These are phyloP conservation scores for Candida coleopterorum DNA, from an alignment of 805 yeast genomes.

Conservation along the genomic window DNA sequence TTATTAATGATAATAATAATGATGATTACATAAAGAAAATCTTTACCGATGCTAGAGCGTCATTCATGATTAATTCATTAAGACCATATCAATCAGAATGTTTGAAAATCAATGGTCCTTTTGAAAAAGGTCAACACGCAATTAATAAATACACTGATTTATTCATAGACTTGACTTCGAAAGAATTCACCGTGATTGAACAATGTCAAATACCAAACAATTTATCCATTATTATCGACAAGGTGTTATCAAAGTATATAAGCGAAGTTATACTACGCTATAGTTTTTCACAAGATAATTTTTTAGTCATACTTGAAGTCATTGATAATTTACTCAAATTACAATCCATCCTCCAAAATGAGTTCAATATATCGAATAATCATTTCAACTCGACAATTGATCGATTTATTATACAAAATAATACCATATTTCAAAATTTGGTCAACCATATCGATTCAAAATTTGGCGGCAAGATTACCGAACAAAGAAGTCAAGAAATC, in stretches of 20 bases:
- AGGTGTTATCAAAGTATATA: neutral
- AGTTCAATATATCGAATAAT: conserved; percentile 2
- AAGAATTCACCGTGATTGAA: conserved; percentile 44
- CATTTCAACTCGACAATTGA: conserved; percentile 12
- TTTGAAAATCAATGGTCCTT: conserved; percentile 35
- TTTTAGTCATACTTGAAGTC: conserved; percentile 32
- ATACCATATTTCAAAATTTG: conserved; percentile 49
- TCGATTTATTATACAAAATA: conserved; percentile 18
- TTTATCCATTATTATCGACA: neutral
- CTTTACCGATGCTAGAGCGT: conserved; percentile 19
- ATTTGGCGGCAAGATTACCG: conserved; percentile 33
- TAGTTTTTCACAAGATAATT: conserved; percentile 17
- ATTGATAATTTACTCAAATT: conserved; percentile 38
- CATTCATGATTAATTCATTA: conserved; percentile 38
- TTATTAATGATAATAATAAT: conserved; percentile 24
- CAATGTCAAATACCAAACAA: conserved; percentile 17
- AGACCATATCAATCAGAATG: conserved; percentile 29
- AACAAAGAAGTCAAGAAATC: conserved; percentile 65
- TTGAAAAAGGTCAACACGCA: conserved; percentile 59
- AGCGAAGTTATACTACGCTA: conserved; percentile 11
- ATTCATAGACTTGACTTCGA: conserved; percentile 43
- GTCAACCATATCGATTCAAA: conserved; percentile 52
- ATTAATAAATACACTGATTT: conserved; percentile 51
- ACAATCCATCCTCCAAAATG: conserved; percentile 11
- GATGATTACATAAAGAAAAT: conserved; percentile 14